Evolutionary conservation across 2,329 filamentous ascomycete genomes (phyloP).

Genomic region (Beauveria varroae): DNA sequence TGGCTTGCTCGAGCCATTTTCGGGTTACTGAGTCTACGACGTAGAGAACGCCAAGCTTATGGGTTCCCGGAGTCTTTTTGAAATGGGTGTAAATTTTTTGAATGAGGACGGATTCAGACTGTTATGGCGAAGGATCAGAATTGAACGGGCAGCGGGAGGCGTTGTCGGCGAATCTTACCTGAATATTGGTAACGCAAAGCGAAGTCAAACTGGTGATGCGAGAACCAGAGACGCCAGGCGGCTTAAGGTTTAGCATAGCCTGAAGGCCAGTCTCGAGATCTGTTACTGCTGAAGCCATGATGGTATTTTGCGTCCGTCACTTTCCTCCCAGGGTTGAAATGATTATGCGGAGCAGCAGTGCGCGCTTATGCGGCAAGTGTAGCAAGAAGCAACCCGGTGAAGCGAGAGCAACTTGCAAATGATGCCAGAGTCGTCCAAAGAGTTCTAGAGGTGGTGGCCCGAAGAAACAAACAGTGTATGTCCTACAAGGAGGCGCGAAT

Average conservation of each 20-base stretch:
- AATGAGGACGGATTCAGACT: slow-evolving; percentile 92
- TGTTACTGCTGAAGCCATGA: slow-evolving; percentile 75
- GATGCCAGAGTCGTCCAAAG: not conserved
- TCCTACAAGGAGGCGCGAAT: slow-evolving; percentile 10
- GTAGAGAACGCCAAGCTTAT: slow-evolving; percentile 98
- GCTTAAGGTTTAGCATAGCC: slow-evolving; percentile 84
- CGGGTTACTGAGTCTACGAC: slow-evolving; percentile 99
- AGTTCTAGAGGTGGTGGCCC: slow-evolving; percentile 1
- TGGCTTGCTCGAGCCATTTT: slow-evolving; percentile 96
- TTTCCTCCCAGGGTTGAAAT: not conserved
- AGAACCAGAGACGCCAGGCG: slow-evolving; percentile 87
- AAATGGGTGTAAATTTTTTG: slow-evolving; percentile 97
- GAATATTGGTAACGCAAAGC: slow-evolving; percentile 81
- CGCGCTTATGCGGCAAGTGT: slow-evolving; percentile 3
- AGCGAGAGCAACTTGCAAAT: not conserved
- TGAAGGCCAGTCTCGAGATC: slow-evolving; percentile 86
- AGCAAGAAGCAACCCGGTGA: not conserved
- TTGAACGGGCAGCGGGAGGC: not conserved
- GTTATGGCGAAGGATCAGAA: slow-evolving; percentile 6
- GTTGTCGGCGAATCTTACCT: slow-evolving; percentile 50
- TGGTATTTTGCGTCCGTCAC: not conserved
- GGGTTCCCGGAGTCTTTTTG: slow-evolving; percentile 86
- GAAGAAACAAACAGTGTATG: slow-evolving; percentile 2
- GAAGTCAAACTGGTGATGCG: slow-evolving; percentile 83
- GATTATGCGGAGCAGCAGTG: not conserved